Percentiles rank a stretch among this genome's conserved stretches.
These are phyloP conservation scores for Xenosphaeropsis pyriputrescens DNA, from an alignment of 2,329 filamentous ascomycete genomes.

Conservation along the genomic window DNA sequence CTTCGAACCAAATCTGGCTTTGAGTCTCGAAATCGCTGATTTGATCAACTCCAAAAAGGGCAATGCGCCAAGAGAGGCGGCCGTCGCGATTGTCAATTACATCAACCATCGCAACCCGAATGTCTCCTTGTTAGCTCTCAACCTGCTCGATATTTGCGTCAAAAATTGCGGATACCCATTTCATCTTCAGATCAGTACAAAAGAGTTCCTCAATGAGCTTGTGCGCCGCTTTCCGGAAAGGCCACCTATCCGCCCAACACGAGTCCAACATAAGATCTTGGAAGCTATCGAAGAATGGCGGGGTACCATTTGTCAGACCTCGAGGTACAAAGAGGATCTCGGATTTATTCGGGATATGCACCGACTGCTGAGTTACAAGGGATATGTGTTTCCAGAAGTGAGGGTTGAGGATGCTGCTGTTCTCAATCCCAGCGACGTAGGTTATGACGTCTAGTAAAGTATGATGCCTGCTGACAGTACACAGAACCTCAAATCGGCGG, in stretches of 20 bases:
- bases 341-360: slow-evolving; percentile 98
- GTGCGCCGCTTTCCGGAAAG: slow-evolving; percentile 91
- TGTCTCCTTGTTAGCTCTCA: slow-evolving; percentile 77
- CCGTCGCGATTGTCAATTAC: slow-evolving; percentile 80
- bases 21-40: slow-evolving; percentile 93
- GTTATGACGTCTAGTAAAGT: slow-evolving; percentile 19
- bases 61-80: slow-evolving; percentile 85
- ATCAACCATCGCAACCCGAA: slow-evolving; percentile 97
- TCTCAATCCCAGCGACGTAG: slow-evolving; percentile 88
- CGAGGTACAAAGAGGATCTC: slow-evolving; percentile 90
- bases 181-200: slow-evolving; percentile 95
- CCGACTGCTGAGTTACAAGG: slow-evolving; percentile 86
- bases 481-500: slow-evolving; percentile 85
- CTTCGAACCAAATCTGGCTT: slow-evolving; percentile 91
- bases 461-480: slow-evolving; percentile 13
- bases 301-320: slow-evolving; percentile 95
- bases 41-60: slow-evolving; percentile 97
- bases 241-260: slow-evolving; percentile 69
- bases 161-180: slow-evolving; percentile 99
- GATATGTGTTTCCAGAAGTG: slow-evolving; percentile 88
- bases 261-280: slow-evolving; percentile 84
- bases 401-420: slow-evolving; percentile 90
- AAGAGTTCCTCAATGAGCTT: slow-evolving; percentile 97
- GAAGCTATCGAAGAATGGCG: slow-evolving; percentile 98
- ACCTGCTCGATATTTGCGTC: slow-evolving; percentile 93